A percentile compares a stretch with the other conserved stretches of the same genome.
phyloP scores from a whole-genome alignment of 495 filamentous ascomycete genomes.

The Margaritispora aquatica region DNA sequence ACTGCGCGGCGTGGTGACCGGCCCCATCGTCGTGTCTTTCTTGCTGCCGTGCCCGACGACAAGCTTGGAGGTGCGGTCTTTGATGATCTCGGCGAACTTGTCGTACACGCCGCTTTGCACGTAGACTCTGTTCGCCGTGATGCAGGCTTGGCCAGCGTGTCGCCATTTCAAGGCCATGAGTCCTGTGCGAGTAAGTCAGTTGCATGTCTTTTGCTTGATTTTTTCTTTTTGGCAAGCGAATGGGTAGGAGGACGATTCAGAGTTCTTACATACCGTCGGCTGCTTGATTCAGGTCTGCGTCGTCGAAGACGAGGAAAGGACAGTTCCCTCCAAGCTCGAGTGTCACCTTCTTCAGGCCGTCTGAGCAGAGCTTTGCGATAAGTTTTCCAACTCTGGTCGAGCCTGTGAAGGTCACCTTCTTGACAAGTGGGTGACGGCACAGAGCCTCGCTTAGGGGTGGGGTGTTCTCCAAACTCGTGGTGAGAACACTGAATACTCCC shows the following conservation, averaged over 20 bases:
- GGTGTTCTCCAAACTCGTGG: slow-evolving; percentile 57
- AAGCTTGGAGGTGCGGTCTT: slow-evolving; percentile 46
- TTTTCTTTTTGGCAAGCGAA: too few species aligned
- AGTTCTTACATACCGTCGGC: slow-evolving; percentile 35
- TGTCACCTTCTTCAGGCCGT: slow-evolving; percentile 63
- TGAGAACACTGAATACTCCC: slow-evolving; percentile 54
- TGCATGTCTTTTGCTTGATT: too few species aligned
- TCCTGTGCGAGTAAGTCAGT: slow-evolving; percentile 22
- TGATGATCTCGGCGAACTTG: slow-evolving; percentile 46
- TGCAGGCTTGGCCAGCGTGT: slow-evolving; percentile 65
- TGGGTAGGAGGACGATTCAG: too few species aligned
- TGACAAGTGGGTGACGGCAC: slow-evolving; percentile 56
- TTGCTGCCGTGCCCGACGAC: slow-evolving; percentile 58
- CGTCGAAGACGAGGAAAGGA: slow-evolving; percentile 68
- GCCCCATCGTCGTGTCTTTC: slow-evolving; percentile 57
- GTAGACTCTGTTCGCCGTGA: slow-evolving; percentile 68
- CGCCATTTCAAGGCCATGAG: slow-evolving; percentile 58
- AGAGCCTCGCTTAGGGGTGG: slow-evolving; percentile 57
- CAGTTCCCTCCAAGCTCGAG: slow-evolving; percentile 73
- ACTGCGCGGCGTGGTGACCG: slow-evolving; percentile 56
- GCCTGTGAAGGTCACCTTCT: slow-evolving; percentile 72
- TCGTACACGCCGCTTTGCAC: slow-evolving; percentile 55
- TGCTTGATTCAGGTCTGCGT: slow-evolving; percentile 61
- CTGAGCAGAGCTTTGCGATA: slow-evolving; percentile 44
- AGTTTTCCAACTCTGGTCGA: slow-evolving; percentile 59